Conservation (phyloP, 2,329 filamentous ascomycete genomes). For the Beauveria rudraprayagi region DNA sequence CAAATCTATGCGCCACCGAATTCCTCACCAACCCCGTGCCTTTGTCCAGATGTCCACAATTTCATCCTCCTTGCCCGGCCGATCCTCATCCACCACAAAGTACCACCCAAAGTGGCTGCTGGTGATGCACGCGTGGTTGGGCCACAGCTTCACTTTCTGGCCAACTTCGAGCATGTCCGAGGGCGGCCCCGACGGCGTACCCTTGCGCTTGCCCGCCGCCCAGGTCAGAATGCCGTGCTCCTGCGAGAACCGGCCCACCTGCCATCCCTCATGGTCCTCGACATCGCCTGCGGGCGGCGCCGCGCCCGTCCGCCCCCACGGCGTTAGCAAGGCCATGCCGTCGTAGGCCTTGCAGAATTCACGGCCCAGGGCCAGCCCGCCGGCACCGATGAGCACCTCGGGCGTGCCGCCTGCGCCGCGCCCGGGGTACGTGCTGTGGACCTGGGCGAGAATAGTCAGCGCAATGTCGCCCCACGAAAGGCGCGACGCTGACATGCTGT, state of each 20-base stretch:
- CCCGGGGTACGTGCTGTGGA: conserved; percentile 58
- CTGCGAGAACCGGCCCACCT: conserved; percentile 65
- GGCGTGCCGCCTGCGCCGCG: conserved; percentile 39
- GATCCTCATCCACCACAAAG: conserved; percentile 59
- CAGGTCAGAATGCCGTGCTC: conserved; percentile 69
- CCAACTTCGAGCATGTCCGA: conserved; percentile 44
- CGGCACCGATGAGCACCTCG: conserved; percentile 63
- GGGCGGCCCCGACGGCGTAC: conserved; percentile 13
- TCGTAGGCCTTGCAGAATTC: conserved; percentile 66
- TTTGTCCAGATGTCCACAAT: conserved; percentile 65
- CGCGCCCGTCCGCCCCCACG: conserved; percentile 38
- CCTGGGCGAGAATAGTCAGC: conserved; percentile 62
- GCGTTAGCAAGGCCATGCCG: conserved; percentile 62
- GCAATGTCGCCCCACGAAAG: conserved; percentile 52
- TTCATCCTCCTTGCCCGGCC: conserved; percentile 44
- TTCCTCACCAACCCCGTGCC: conserved; percentile 19
- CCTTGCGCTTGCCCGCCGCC: conserved; percentile 26
- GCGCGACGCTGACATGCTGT: conserved; percentile 39
- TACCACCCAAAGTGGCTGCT: conserved; percentile 66
- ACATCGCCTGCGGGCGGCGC: conserved; percentile 21
- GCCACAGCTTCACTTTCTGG: conserved; percentile 63
- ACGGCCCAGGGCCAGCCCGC: conserved; percentile 61
- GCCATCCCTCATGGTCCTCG: conserved; percentile 47
- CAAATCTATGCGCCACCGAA: not conserved
- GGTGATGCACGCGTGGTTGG: conserved; percentile 75